A percentile compares a stretch with the other conserved stretches of the same genome.
Evolutionary conservation across 371 early-diverging fungal genomes (phyloP).

Genomic region (Mortierella sp.): DNA sequence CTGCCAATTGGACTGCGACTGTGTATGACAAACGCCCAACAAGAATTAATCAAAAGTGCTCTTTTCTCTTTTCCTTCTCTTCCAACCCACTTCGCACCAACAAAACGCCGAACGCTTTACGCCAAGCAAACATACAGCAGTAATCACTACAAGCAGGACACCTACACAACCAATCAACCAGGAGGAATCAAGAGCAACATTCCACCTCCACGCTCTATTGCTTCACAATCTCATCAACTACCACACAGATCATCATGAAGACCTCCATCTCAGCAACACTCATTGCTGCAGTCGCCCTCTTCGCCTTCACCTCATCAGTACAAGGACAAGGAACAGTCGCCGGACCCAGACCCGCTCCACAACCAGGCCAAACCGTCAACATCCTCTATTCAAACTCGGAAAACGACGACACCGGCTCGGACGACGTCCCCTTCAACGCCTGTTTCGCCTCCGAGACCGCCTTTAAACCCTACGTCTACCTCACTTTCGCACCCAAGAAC

Average conservation of each 20-base stretch:
- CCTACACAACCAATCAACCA: not conserved
- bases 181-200: not conserved
- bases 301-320: slow-evolving; percentile 9
- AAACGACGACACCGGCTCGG: slow-evolving; percentile 29
- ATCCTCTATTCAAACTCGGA: slow-evolving; percentile 22
- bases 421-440: slow-evolving; percentile 34
- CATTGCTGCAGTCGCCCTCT: slow-evolving; percentile 4
- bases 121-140: too few relatives aligned
- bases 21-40: too few relatives aligned
- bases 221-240: not conserved
- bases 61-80: too few relatives aligned
- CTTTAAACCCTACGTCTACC: slow-evolving; percentile 21
- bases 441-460: slow-evolving; percentile 27
- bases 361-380: slow-evolving; percentile 23
- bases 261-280: slow-evolving; percentile 19
- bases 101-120: too few relatives aligned
- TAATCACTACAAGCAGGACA: not conserved
- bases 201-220: not conserved
- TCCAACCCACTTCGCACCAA: too few relatives aligned
- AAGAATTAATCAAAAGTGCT: too few relatives aligned
- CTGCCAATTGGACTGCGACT: too few relatives aligned
- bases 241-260: slow-evolving; percentile 16
- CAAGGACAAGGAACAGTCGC: slow-evolving; percentile 17
- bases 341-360: slow-evolving; percentile 18
- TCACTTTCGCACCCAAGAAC: slow-evolving; percentile 50